Base-by-base conservation (phyloP, 2,329 filamentous ascomycete genomes). In the Xylaria sp. region DNA sequence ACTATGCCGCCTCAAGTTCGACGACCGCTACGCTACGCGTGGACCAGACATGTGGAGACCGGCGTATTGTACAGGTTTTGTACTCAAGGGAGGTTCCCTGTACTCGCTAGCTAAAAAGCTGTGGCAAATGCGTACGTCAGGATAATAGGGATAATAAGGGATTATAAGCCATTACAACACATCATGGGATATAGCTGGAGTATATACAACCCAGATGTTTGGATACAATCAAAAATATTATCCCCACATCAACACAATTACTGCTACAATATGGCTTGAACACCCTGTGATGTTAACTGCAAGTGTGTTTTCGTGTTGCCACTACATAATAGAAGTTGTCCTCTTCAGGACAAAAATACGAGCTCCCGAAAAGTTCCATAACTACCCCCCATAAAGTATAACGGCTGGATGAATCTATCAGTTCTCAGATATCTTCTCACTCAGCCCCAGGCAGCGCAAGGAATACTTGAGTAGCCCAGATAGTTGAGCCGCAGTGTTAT, bases 71-170 rank as follows among this genome's bases (percentile, higher is more conserved):
- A 51, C 55, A 60, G 65, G 65, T 60, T 60, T 64, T 61, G 55
- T 39, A 67, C 61, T 64, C 55, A 11, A 63, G 25, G 61, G 61
- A 61, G 55, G 55, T 64, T 67, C 44, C 65, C 60, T 57, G 50
- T 56, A 47, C 55, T 59, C 58, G 45, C 42, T 25, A 11, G 45
- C 58, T 10, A 4, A 31, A 57, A 53, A 5, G 22, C 39, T 10
- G 42, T 50, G 65, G 65, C 50, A 20, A 64, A 67, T 67, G 50
- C 61, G 50, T 67, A 51, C 29, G 29, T 53, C 65, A 39, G 60
- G 65, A 60, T 63, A 45, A 5, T 39, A 4, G 60, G 6, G 17
- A 9, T 22, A 5, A 22, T n/a, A n/a, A n/a, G 25, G 39, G 39
- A n/a, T n/a, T 44, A 17, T 20, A n/a, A n/a, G 17, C 15, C 13